Percentiles rank a stretch among this genome's conserved stretches.
phyloP scores from a whole-genome alignment of 176 grass and related monocot species.

The Saccharum officinarum region DNA sequence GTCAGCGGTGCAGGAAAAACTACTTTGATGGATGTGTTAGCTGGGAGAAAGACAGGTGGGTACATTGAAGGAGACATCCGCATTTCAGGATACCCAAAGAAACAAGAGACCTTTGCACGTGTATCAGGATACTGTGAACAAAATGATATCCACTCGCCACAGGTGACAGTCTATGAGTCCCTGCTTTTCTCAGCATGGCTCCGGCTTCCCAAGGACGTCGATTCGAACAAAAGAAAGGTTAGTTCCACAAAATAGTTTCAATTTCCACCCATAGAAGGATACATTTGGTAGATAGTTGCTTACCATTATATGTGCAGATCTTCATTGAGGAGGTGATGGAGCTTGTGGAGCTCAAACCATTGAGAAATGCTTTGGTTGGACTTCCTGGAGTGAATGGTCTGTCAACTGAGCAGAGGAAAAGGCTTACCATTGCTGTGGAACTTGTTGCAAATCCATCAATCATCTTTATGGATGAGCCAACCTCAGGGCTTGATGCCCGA shows the following conservation, averaged over 20 bases:
- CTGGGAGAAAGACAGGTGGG: constrained; percentile 60
- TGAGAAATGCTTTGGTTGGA: constrained; percentile 69
- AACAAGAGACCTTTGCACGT: constrained; percentile 93
- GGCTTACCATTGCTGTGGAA: constrained; percentile 85
- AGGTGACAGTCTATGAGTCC: constrained; percentile 85
- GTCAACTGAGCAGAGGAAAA: constrained; percentile 86
- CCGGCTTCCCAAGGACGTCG: constrained; percentile 69
- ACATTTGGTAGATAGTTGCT: not conserved
- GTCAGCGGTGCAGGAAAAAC: constrained; percentile 70
- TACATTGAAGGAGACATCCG: constrained; percentile 67
- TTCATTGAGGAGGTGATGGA: constrained; percentile 91
- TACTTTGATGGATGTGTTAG: constrained; percentile 63
- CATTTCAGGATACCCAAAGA: constrained; percentile 93
- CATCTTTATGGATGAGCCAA: constrained; percentile 93
- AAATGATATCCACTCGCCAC: constrained; percentile 89
- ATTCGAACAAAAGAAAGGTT: constrained; percentile 72
- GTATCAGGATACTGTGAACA: constrained; percentile 93
- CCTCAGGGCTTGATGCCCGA: constrained; percentile 88
- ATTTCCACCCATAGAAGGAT: not conserved
- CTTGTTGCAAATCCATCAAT: constrained; percentile 92
- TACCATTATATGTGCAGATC: constrained; percentile 52
- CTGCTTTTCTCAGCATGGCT: constrained; percentile 90
- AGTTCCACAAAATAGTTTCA: constrained; percentile 1
- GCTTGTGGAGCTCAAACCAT: constrained; percentile 71
- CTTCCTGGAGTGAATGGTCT: constrained; percentile 78